Base-by-base conservation (phyloP, 179 eudicot species). In the Silene vulgaris region DNA sequence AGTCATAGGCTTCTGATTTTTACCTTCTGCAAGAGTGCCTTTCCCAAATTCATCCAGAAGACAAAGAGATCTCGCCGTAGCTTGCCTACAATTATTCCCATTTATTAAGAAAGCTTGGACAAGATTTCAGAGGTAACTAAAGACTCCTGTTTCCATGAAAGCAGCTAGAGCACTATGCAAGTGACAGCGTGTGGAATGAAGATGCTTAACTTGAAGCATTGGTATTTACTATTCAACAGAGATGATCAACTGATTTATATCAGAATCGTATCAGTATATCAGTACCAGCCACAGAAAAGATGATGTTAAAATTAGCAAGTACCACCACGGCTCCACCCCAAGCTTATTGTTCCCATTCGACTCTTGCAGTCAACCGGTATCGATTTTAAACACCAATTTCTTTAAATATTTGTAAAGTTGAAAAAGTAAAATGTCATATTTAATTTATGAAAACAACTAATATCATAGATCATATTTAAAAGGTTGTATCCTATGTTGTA, bases 11-110 rank as follows among this genome's bases (percentile, higher is more conserved):
- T 63, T 50, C 8, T 65, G 76, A n/a, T 21, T 63, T 76, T 73
- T 75, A 92, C 98, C 98, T 89, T 88, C 97, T 71, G 98, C 86
- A 50, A 94, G 96, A 79, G 98, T 94, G 76, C 98, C 98, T 86
- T 94, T 94, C 23, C 98, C 98, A 71, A 94, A 94, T 85, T 94
- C 98, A 78, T 94, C 98, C 84, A 94, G 70, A 77, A 94, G 89
- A 80, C 98, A 94, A 74, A 94, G 83, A 75, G 98, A 94, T 48
- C 83, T 86, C 65, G 91, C 77, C 30, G 91, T 92, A 72, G 97
- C 92, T 84, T 94, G 98, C 87, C 98, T 94, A 68, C 35, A 40
- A 64, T 59, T 48, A 57, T 67, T 65, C 72, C 52, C 26, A 77
- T 57, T 29, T 73, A 20, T 60, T 50, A 52, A 73, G 54, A 65